Evolutionary conservation across 345 rosid genomes (phyloP).

Genomic region (Erucastrum elatum): DNA sequence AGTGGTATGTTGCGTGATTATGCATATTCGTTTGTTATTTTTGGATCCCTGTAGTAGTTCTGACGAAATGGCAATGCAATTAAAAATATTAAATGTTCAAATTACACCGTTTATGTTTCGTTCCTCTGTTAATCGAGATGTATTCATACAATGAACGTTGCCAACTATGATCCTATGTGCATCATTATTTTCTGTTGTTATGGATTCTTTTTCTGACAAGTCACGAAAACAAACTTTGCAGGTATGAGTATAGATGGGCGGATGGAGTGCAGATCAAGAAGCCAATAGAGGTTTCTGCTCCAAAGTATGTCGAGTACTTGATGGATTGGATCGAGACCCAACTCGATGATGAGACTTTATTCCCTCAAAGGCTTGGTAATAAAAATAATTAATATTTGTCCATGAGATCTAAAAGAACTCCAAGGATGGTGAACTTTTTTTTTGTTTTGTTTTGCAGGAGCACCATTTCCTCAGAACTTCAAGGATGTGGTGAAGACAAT

Average conservation of each 20-base stretch:
- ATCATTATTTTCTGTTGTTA: background rate
- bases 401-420: slow-evolving; percentile 50
- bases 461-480: slow-evolving; percentile 97
- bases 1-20: background rate
- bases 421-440: slow-evolving; percentile 70
- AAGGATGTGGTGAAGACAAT: slow-evolving; percentile 96
- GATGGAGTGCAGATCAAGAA: slow-evolving; percentile 98
- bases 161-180: background rate
- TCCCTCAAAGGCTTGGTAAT: slow-evolving; percentile 95
- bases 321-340: slow-evolving; percentile 98
- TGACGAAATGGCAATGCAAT: background rate
- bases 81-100: background rate
- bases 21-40: slow-evolving; percentile 2
- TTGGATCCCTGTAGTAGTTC: background rate
- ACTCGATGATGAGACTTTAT: slow-evolving; percentile 93
- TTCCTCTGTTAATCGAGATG: background rate
- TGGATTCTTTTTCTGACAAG: background rate
- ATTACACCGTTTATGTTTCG: background rate
- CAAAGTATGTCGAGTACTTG: slow-evolving; percentile 94
- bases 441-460: slow-evolving; percentile 45
- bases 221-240: background rate
- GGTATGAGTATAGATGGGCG: slow-evolving; percentile 97
- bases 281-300: slow-evolving; percentile 98
- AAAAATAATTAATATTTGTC: background rate
- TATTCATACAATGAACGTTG: background rate